Percentiles rank a stretch among this genome's conserved stretches.
Evolutionary conservation across 768 basidiomycete species (phyloP).

Genomic region (Hypholoma fasciculare): DNA sequence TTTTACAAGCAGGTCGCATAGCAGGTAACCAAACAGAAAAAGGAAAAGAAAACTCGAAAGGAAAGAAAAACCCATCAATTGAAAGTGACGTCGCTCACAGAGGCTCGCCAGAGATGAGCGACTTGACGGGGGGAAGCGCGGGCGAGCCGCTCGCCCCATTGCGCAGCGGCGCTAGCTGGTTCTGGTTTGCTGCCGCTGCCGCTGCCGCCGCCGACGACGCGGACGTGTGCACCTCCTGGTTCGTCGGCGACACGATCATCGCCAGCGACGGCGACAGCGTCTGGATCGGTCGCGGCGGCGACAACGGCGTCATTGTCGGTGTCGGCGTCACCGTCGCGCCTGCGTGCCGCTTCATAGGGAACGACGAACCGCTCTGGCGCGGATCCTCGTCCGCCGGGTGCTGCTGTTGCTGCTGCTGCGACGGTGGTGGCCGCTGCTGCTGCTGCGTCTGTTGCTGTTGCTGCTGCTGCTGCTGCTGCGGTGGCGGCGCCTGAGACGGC

Average conservation of each 20-base stretch:
- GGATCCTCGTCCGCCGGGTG: constrained; percentile 20
- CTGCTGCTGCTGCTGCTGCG: constrained; percentile 22
- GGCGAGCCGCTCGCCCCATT: constrained; percentile 22
- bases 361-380: constrained; percentile 21
- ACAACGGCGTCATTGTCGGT: constrained; percentile 28
- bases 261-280: constrained; percentile 64
- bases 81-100: constrained; percentile 2
- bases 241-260: constrained; percentile 61
- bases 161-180: constrained; percentile 31
- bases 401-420: constrained; percentile 9
- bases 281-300: constrained; percentile 37
- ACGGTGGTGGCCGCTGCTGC: constrained; percentile 5
- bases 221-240: constrained; percentile 38
- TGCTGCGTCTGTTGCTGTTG: constrained; percentile 13
- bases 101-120: constrained; percentile 21
- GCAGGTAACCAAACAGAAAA: constrained; percentile 2
- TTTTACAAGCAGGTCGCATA: neutral
- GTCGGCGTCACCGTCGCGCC: constrained; percentile 30
- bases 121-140: constrained; percentile 22
- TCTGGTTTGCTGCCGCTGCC: constrained; percentile 14
- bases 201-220: too few relatives aligned
- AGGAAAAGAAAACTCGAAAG: neutral
- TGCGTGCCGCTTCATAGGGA: constrained; percentile 36
- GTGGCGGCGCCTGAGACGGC: constrained; percentile 24
- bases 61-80: neutral